Evolutionary conservation across 2,329 filamentous ascomycete species (phyloP), one percentile per base, ranked within the genome.

Genomic region (Myriosclerotinia scirpicola): DNA sequence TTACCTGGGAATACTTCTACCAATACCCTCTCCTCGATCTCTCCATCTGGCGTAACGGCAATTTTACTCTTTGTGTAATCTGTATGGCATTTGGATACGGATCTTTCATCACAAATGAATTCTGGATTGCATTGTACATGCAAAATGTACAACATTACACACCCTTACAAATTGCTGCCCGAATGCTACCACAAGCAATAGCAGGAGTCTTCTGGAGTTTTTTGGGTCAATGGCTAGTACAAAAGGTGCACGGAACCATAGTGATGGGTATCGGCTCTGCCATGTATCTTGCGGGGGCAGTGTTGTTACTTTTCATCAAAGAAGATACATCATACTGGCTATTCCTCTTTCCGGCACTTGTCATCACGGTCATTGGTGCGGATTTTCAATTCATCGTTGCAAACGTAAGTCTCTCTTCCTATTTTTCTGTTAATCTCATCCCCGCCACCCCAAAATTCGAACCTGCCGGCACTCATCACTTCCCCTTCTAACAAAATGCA

Each of bases 311-410:
- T 0, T 81, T 89, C 59, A 85, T 88, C 72, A 77, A 79, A 50
- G 74, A 81, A 1, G 79, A 83, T 12, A 82, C 82, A 65, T 81
- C 79, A 22, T 90, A 90, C 74, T 91, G 88, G 88, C 83, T 83
- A 0, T 86, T 88, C 68, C 81, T 84, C 7, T 90, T 90, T 73
- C 86, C 87, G 0, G 82, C 82, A 0, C 76, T 90, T 50, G 76
- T 87, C 20, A 76, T 90, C 36, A 82, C 83, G 30, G 87, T 90
- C 1, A 78, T 89, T 5, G 88, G 88, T 1, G 87, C 87, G 0
- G 89, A 90, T 73, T 83, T 91, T 44, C 84, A 90, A 67, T 90
- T 90, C 75, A 89, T 90, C 68, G 87, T 90, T 30, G 84, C 85
- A 4, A 90, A 91, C 71, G 84, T 87, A 74, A 71, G 83, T 77